Conservation (phyloP, 257 asterid species). For the Nemophila menziesii region DNA sequence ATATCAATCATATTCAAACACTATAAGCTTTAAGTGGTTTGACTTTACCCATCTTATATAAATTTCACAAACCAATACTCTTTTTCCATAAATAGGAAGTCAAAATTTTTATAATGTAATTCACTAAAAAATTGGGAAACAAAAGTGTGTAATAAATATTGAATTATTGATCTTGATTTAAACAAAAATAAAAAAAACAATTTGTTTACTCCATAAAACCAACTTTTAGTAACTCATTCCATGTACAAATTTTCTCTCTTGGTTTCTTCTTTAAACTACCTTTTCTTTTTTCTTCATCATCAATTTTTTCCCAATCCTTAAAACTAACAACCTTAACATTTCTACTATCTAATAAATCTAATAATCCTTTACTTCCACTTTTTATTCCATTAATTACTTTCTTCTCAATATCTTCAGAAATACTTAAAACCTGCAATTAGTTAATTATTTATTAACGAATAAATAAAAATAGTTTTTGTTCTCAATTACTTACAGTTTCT, state of each 20-base stretch:
- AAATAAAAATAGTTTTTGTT: too few species aligned
- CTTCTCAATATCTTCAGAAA: conserved; percentile 49
- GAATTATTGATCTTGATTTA: not conserved
- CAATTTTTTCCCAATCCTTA: conserved; percentile 58
- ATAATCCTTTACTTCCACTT: conserved; percentile 62
- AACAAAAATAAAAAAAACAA: too few species aligned
- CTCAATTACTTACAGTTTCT: conserved; percentile 41
- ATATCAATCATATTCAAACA: too few species aligned
- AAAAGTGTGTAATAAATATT: conserved; percentile 2
- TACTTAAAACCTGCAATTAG: conserved; percentile 48
- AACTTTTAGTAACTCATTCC: conserved; percentile 60
- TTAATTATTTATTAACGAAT: not conserved
- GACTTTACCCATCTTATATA: not conserved
- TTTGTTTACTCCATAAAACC: conserved; percentile 21
- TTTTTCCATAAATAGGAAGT: not conserved
- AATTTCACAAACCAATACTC: not conserved
- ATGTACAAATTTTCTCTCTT: conserved; percentile 56
- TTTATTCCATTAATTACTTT: conserved; percentile 26
- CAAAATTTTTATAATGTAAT: conserved; percentile 7
- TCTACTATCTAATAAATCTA: conserved; percentile 39
- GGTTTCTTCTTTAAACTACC: conserved; percentile 49
- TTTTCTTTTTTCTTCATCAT: conserved; percentile 52
- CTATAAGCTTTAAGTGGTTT: not conserved
- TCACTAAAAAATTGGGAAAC: conserved; percentile 5
- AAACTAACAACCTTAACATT: conserved; percentile 39